A percentile compares a stretch with the other conserved stretches of the same genome.
These are phyloP conservation scores for Geranium rotundifolium DNA, from an alignment of 345 rosid species.

Conservation along the genomic window DNA sequence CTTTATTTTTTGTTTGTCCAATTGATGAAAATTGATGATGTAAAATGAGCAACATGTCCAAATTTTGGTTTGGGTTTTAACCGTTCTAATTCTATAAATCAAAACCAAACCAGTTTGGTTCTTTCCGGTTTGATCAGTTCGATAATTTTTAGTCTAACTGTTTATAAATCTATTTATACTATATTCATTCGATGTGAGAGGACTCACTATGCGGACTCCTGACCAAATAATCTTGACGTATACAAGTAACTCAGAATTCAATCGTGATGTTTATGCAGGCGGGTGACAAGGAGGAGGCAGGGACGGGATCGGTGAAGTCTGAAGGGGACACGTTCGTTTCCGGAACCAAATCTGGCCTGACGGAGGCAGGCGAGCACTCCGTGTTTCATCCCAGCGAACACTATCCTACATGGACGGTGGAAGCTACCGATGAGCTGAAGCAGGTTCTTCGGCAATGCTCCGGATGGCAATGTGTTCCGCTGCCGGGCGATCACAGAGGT, in stretches of 20 bases:
- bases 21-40: too few species aligned
- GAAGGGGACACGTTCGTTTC: slow-evolving; percentile 61
- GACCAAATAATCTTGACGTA: too few species aligned
- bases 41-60: too few species aligned
- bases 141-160: too few species aligned
- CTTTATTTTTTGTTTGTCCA: too few species aligned
- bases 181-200: too few species aligned
- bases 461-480: slow-evolving; percentile 59
- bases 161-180: too few species aligned
- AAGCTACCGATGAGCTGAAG: slow-evolving; percentile 54
- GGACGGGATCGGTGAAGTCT: slow-evolving; percentile 50
- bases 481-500: slow-evolving; percentile 34
- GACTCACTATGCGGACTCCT: too few species aligned
- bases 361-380: slow-evolving; percentile 20
- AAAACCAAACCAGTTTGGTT: too few species aligned
- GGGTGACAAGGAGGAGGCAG: slow-evolving; percentile 42
- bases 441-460: slow-evolving; percentile 53
- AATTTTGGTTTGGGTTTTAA: too few species aligned
- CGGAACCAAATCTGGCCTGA: slow-evolving; percentile 59
- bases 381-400: slow-evolving; percentile 60
- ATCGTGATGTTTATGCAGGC: slow-evolving; percentile 31
- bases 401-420: slow-evolving; percentile 66
- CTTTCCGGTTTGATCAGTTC: too few species aligned
- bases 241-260: background rate
- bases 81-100: too few species aligned